A percentile compares a stretch with the other conserved stretches of the same genome.
These are phyloP conservation scores for Calonectria pseudoturangicola DNA, from an alignment of 2,329 filamentous ascomycete genomes.

Conservation along the genomic window DNA sequence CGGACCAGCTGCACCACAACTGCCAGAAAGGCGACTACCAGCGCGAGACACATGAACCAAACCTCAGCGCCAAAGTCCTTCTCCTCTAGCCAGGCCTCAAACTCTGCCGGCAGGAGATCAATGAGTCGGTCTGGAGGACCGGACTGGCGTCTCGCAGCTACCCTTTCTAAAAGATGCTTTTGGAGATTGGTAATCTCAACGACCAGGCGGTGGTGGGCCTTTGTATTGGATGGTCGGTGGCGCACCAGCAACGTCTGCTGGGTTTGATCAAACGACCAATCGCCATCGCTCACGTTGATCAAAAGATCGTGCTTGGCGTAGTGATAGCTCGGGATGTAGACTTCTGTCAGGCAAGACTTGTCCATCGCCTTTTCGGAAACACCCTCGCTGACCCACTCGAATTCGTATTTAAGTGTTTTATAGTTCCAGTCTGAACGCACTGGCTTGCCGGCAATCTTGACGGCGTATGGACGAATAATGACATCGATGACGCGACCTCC, in stretches of 20 bases:
- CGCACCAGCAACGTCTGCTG: slow-evolving; percentile 57
- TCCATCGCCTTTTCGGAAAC: slow-evolving; percentile 45
- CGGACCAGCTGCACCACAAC: slow-evolving; percentile 12
- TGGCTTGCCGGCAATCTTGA: slow-evolving; percentile 62
- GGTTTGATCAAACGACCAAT: slow-evolving; percentile 55
- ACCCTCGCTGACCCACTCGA: slow-evolving; percentile 56
- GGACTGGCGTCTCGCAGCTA: slow-evolving; percentile 35
- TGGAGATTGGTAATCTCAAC: slow-evolving; percentile 52
- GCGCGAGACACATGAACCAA: slow-evolving; percentile 35
- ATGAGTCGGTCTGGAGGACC: slow-evolving; percentile 43
- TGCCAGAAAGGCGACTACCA: slow-evolving; percentile 28
- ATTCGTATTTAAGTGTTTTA: slow-evolving; percentile 59
- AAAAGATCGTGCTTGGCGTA: slow-evolving; percentile 56
- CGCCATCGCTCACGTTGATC: slow-evolving; percentile 54
- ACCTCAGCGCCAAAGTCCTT: slow-evolving; percentile 40
- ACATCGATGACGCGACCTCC: slow-evolving; percentile 63
- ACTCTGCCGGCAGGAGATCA: slow-evolving; percentile 39
- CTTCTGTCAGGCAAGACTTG: slow-evolving; percentile 57
- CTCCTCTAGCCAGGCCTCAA: slow-evolving; percentile 49
- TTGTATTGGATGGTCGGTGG: slow-evolving; percentile 40
- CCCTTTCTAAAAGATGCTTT: slow-evolving; percentile 48
- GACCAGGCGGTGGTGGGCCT: slow-evolving; percentile 43
- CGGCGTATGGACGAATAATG: slow-evolving; percentile 64
- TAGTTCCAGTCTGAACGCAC: slow-evolving; percentile 60
- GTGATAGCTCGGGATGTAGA: slow-evolving; percentile 63